These are phyloP conservation scores for Kluyveromyces nonfermentans DNA, from an alignment of 805 yeast species.

Conservation along the genomic window DNA sequence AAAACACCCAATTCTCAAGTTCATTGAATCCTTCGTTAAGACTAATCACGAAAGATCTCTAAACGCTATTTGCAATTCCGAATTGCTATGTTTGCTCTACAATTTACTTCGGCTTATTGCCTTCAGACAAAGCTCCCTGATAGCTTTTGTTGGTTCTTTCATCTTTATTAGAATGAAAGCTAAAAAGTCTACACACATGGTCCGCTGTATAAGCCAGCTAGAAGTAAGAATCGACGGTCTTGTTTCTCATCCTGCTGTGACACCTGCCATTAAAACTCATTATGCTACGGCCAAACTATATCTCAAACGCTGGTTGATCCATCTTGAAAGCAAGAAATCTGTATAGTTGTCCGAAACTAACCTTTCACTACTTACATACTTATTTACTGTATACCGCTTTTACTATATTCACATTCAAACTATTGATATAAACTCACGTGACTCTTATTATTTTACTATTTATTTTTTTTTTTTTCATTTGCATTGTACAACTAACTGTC, in stretches of 20 bases:
- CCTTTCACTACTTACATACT: background rate
- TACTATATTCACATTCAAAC: too few species aligned
- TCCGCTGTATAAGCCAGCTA: constrained; percentile 55
- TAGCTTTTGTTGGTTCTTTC: constrained; percentile 44
- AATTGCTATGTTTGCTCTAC: constrained; percentile 35
- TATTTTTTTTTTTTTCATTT: too few species aligned
- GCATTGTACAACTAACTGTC: too few species aligned
- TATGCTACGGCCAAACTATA: background rate
- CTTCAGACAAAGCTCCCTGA: constrained; percentile 56
- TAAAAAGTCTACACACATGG: constrained; percentile 66
- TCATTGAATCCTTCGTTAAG: constrained; percentile 37
- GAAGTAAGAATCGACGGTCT: constrained; percentile 59
- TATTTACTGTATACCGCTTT: too few species aligned
- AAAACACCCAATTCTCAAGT: constrained; percentile 19
- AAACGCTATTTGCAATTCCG: constrained; percentile 51
- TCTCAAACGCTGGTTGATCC: background rate
- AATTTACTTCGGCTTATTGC: constrained; percentile 44
- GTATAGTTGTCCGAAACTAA: background rate
- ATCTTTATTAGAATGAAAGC: constrained; percentile 67
- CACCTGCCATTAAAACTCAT: constrained; percentile 26
- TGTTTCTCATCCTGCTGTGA: constrained; percentile 43
- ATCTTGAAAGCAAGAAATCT: background rate
- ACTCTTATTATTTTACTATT: too few species aligned
- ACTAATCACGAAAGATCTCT: constrained; percentile 51
- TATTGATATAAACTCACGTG: too few species aligned